Evolutionary conservation across 225 moss, liverwort and hornwort genomes (phyloP).

Genomic region (Straminergon stramineum): DNA sequence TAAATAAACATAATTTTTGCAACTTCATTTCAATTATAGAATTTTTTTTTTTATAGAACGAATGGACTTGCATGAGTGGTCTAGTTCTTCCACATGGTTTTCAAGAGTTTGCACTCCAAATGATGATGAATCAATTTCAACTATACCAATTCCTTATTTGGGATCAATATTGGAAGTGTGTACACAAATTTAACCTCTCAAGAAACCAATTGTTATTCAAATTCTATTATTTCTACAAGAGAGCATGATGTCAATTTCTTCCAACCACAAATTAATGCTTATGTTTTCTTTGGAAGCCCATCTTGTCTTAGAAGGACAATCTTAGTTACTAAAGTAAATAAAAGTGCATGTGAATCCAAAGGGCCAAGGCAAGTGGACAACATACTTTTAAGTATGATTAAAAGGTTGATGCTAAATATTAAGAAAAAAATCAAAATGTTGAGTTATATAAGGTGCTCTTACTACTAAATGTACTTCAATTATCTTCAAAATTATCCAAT

Average conservation of each 20-base stretch:
- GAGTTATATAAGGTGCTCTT: neutral
- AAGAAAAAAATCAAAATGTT: neutral
- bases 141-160: no score
- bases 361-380: neutral
- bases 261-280: neutral
- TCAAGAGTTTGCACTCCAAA: no score
- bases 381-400: neutral
- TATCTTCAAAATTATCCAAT: neutral
- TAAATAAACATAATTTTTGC: no score
- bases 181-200: neutral
- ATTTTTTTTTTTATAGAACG: neutral
- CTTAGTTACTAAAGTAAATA: neutral
- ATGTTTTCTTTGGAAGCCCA: neutral
- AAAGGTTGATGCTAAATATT: neutral
- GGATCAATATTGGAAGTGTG: neutral
- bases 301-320: neutral
- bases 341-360: neutral
- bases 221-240: neutral
- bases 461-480: neutral
- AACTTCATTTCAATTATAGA: no score
- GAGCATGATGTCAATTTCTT: neutral
- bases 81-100: no score
- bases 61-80: neutral
- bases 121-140: neutral
- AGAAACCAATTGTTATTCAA: neutral